Percentiles rank a stretch among this genome's conserved stretches.
Conservation (phyloP, 768 basidiomycete genomes). For the Coprinellus micaceus region DNA sequence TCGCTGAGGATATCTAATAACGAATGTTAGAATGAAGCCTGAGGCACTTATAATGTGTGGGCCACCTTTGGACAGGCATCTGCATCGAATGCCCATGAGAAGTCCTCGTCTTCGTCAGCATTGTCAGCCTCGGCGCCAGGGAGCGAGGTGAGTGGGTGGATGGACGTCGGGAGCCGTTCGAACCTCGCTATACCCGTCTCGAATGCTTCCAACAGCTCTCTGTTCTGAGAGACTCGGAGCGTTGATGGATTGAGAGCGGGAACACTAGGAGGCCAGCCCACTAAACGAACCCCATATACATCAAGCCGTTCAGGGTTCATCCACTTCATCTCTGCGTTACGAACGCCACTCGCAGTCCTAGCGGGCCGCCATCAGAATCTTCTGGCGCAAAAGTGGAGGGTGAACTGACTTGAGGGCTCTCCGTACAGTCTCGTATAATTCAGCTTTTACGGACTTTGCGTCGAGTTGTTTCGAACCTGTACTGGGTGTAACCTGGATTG, state of each 20-base stretch:
- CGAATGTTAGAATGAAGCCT: not conserved
- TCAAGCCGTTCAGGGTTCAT: slow-evolving; percentile 57
- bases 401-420: slow-evolving; percentile 48
- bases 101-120: slow-evolving; percentile 27
- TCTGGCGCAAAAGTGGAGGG: slow-evolving; percentile 4
- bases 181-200: slow-evolving; percentile 48
- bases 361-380: not conserved
- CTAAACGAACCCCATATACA: slow-evolving; percentile 53
- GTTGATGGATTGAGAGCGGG: slow-evolving; percentile 62
- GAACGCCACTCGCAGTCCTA: slow-evolving; percentile 54
- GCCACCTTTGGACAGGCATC: slow-evolving; percentile 18
- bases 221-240: slow-evolving; percentile 53
- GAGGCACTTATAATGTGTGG: not conserved
- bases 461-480: too few species aligned
- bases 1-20: not conserved
- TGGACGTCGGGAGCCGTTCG: slow-evolving; percentile 24
- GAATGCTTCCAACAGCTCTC: slow-evolving; percentile 46
- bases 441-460: slow-evolving; percentile 45
- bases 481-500: too few species aligned
- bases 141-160: not conserved
- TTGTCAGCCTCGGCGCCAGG: slow-evolving; percentile 9
- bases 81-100: slow-evolving; percentile 43
- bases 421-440: slow-evolving; percentile 54
- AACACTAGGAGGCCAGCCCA: slow-evolving; percentile 61
- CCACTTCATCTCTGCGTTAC: slow-evolving; percentile 76